phyloP scores from a whole-genome alignment of 306 rosid genomes.

The Pterocarpus santalinus region DNA sequence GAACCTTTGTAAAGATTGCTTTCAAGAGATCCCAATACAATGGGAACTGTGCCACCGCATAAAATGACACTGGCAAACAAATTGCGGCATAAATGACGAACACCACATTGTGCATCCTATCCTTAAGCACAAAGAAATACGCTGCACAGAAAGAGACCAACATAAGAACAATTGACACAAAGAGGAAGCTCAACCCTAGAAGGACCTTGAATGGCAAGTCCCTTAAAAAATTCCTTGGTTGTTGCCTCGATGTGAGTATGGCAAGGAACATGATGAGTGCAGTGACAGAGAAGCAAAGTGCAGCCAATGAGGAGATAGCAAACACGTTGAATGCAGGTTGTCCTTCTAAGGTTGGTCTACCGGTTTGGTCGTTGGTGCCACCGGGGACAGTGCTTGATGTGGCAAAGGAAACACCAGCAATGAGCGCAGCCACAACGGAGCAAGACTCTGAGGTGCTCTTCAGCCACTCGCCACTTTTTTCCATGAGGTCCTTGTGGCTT shows the following conservation, averaged over 20 bases:
- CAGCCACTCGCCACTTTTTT: no score
- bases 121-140: slow-evolving; percentile 46
- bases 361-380: no score
- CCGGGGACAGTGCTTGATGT: no score
- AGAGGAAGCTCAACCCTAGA: slow-evolving; percentile 44
- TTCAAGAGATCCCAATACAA: slow-evolving; percentile 49
- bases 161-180: slow-evolving; percentile 48
- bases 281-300: no score
- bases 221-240: slow-evolving; percentile 40
- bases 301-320: no score
- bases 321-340: no score
- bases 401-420: no score
- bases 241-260: slow-evolving; percentile 43
- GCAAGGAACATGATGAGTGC: no score
- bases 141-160: slow-evolving; percentile 51
- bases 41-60: slow-evolving; percentile 49
- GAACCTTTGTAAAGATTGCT: slow-evolving; percentile 38
- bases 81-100: slow-evolving; percentile 37
- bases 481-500: neutral
- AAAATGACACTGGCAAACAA: slow-evolving; percentile 44
- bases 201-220: slow-evolving; percentile 50
- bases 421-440: no score
- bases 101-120: slow-evolving; percentile 28
- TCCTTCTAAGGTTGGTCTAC: no score
- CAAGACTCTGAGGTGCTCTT: no score